phyloP scores from a whole-genome alignment of 2,329 filamentous ascomycete species.

The Fusarium nelsonii region DNA sequence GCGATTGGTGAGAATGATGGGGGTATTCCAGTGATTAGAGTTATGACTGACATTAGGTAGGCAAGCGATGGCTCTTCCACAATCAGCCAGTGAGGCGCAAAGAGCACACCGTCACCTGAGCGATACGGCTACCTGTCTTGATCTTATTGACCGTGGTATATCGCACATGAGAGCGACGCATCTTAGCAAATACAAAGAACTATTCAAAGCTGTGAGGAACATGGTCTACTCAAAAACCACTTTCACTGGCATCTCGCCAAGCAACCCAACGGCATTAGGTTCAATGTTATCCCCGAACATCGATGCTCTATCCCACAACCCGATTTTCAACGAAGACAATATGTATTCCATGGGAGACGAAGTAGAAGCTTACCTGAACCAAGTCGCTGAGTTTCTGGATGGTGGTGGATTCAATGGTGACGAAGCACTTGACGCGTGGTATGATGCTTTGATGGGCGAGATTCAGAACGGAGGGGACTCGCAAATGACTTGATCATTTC shows the following conservation, averaged over 20 bases:
- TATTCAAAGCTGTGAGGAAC: not conserved
- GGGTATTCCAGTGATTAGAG: too few relatives aligned
- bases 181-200: not conserved
- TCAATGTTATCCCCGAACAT: not conserved
- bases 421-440: slow-evolving; percentile 19
- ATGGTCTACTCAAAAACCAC: not conserved
- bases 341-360: not conserved
- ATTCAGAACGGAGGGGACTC: not conserved
- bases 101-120: not conserved
- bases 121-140: not conserved
- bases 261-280: not conserved
- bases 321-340: not conserved
- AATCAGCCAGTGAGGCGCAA: fast-evolving
- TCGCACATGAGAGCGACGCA: fast-evolving
- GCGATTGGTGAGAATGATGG: not conserved
- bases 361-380: slow-evolving; percentile 1
- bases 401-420: slow-evolving; percentile 3
- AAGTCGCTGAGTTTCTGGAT: slow-evolving; percentile 8
- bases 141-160: fast-evolving
- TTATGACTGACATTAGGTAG: not conserved
- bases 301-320: not conserved
- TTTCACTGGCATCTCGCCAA: not conserved
- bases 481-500: not conserved
- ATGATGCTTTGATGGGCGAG: slow-evolving; percentile 9
- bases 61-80: not conserved